Percentiles rank a stretch among this genome's conserved stretches.
phyloP scores from a whole-genome alignment of 208 protist species.

The Leptomonas seymouri region DNA sequence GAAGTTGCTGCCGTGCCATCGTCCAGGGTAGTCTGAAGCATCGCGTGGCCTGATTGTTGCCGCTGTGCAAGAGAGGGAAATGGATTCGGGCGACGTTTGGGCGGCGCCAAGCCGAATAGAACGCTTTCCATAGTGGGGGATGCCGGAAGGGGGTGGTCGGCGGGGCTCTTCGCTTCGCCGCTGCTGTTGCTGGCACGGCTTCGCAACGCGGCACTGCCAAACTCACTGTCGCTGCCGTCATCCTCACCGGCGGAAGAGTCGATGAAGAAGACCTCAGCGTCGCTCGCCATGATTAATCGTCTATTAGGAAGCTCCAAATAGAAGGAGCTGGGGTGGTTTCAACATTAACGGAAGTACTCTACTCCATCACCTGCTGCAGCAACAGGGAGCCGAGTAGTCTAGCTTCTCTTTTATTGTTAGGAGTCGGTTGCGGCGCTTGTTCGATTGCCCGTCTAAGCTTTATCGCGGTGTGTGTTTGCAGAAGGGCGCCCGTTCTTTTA shows the following conservation, averaged over 20 bases:
- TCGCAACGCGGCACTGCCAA: not conserved
- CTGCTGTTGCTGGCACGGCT: not conserved
- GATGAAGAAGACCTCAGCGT: constrained; percentile 21
- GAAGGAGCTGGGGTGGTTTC: too few relatives aligned
- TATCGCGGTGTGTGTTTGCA: too few relatives aligned
- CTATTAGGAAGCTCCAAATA: too few relatives aligned
- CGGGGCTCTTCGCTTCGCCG: not conserved
- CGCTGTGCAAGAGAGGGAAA: not conserved
- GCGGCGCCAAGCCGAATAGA: constrained; percentile 16
- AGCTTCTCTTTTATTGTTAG: too few relatives aligned
- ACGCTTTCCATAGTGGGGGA: constrained; percentile 30
- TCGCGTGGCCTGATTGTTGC: not conserved
- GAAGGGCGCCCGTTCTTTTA: too few relatives aligned
- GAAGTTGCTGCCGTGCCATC: not conserved
- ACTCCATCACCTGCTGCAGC: too few relatives aligned
- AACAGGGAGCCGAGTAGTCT: too few relatives aligned
- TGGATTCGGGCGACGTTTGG: not conserved
- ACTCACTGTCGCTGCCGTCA: not conserved
- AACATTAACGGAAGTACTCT: too few relatives aligned
- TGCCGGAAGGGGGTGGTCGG: not conserved
- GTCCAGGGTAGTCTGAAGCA: too few relatives aligned
- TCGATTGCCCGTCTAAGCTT: too few relatives aligned
- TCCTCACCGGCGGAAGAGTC: constrained; percentile 17
- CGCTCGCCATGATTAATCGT: constrained; percentile 2
- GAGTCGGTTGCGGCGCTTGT: too few relatives aligned